Percentiles rank a stretch among this genome's conserved stretches.
These are phyloP conservation scores for Paralagenidium karlingii DNA, from an alignment of 352 stramenopile species.

Conservation along the genomic window DNA sequence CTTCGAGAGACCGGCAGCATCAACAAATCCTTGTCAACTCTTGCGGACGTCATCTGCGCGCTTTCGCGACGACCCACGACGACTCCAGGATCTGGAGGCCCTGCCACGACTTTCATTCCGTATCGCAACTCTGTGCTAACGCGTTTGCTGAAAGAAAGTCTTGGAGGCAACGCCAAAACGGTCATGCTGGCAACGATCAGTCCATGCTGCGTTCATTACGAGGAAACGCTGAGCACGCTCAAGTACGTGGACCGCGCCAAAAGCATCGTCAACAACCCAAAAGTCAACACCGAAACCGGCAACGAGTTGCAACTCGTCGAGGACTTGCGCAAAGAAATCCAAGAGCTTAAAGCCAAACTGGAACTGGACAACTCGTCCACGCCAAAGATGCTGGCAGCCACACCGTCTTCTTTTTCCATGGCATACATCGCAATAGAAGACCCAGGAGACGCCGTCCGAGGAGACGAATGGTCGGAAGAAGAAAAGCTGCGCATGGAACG, in stretches of 20 bases:
- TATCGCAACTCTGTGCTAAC: conserved; percentile 87
- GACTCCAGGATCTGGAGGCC: too few relatives aligned
- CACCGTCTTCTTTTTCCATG: background rate
- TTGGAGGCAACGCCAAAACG: conserved; percentile 70
- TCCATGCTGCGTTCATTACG: conserved; percentile 71
- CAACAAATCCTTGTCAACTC: conserved; percentile 71
- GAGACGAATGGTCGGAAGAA: conserved; percentile 4
- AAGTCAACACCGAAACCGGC: conserved; percentile 23
- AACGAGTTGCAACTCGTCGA: conserved; percentile 16
- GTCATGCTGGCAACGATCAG: conserved; percentile 84
- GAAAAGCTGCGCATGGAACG: conserved; percentile 24
- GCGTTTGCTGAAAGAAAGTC: conserved; percentile 57
- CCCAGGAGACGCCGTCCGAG: background rate
- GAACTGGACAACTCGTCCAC: conserved; percentile 3
- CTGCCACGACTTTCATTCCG: conserved; percentile 33
- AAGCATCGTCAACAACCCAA: conserved; percentile 23
- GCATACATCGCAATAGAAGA: background rate
- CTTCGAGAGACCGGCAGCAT: conserved; percentile 68
- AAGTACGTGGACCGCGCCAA: conserved; percentile 68
- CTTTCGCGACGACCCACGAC: conserved; percentile 22
- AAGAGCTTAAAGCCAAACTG: conserved; percentile 26
- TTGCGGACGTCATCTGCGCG: conserved; percentile 76
- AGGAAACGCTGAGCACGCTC: conserved; percentile 79
- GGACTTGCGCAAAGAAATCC: conserved; percentile 19
- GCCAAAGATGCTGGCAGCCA: background rate